phyloP scores from a whole-genome alignment of 352 stramenopile species.

The Elongisporangium senticosum region DNA sequence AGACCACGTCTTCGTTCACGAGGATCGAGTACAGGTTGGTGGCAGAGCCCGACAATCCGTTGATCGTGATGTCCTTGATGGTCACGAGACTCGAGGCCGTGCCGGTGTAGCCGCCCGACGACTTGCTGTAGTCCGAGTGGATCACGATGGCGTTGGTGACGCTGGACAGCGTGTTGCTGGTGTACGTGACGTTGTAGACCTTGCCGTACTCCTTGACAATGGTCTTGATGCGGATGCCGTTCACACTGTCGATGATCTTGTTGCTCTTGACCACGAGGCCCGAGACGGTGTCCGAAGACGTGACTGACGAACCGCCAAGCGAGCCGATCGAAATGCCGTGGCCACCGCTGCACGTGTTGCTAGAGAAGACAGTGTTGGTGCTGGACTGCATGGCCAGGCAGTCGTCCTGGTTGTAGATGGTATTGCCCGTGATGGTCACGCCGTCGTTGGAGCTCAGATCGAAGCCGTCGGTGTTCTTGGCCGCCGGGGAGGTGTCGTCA shows the following conservation, averaged over 20 bases:
- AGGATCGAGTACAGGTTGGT: constrained; percentile 25
- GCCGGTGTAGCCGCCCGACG: constrained; percentile 20
- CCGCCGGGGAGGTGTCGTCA: constrained; percentile 1
- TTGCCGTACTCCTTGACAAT: constrained; percentile 17
- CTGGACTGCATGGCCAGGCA: constrained; percentile 11
- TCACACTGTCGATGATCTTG: constrained; percentile 20
- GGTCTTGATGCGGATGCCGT: constrained; percentile 33
- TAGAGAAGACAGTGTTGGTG: constrained; percentile 12
- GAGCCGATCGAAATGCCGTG: constrained; percentile 28
- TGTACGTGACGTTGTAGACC: constrained; percentile 17
- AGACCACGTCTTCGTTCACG: constrained; percentile 12
- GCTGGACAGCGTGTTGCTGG: constrained; percentile 13
- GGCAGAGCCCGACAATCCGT: constrained; percentile 18
- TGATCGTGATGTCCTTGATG: constrained; percentile 22
- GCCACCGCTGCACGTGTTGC: constrained; percentile 11
- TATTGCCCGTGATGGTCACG: constrained; percentile 22
- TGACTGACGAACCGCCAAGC: constrained; percentile 11
- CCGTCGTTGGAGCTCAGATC: constrained; percentile 18
- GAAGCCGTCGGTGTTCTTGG: constrained; percentile 12
- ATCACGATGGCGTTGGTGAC: constrained; percentile 20
- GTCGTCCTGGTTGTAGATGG: constrained; percentile 22
- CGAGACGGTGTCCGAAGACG: constrained; percentile 13
- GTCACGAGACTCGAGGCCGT: constrained; percentile 18
- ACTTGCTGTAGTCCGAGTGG: constrained; percentile 28
- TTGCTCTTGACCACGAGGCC: constrained; percentile 17